Conservation (phyloP, 805 yeast species). For the Saccharomyces cerevisiae region DNA sequence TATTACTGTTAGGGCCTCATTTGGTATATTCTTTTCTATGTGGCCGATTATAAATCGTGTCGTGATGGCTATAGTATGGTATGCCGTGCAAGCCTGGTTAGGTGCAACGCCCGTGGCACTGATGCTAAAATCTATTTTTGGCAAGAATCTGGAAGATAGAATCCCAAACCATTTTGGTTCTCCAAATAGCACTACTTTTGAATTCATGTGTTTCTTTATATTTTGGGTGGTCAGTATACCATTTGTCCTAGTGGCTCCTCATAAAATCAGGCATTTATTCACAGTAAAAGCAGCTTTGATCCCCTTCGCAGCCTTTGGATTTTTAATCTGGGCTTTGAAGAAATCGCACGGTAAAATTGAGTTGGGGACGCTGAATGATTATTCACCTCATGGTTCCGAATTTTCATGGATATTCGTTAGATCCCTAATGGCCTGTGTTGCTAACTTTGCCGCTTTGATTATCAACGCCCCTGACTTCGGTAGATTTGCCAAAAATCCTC, state of each 20-base stretch:
- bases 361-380: constrained; percentile 18
- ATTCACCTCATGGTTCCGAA: constrained; percentile 18
- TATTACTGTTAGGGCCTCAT: constrained; percentile 68
- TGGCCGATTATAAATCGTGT: constrained; percentile 89
- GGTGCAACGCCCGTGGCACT: constrained; percentile 77
- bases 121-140: constrained; percentile 72
- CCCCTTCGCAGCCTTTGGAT: constrained; percentile 77
- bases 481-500: constrained; percentile 53
- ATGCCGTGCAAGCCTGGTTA: constrained; percentile 75
- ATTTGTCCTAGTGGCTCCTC: constrained; percentile 74
- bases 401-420: constrained; percentile 54
- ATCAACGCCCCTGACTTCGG: constrained; percentile 80
- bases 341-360: constrained; percentile 56
- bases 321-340: constrained; percentile 74
- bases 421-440: constrained; percentile 64
- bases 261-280: constrained; percentile 72
- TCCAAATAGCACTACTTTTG: constrained; percentile 61
- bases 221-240: constrained; percentile 80
- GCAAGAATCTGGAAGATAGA: constrained; percentile 49
- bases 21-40: constrained; percentile 78
- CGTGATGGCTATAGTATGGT: constrained; percentile 84
- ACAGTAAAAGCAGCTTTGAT: constrained; percentile 71
- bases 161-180: constrained; percentile 55
- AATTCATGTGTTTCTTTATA: constrained; percentile 66
- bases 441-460: constrained; percentile 74